Base-by-base conservation (phyloP, 768 basidiomycete species). In the Psilocybe cubensis region DNA sequence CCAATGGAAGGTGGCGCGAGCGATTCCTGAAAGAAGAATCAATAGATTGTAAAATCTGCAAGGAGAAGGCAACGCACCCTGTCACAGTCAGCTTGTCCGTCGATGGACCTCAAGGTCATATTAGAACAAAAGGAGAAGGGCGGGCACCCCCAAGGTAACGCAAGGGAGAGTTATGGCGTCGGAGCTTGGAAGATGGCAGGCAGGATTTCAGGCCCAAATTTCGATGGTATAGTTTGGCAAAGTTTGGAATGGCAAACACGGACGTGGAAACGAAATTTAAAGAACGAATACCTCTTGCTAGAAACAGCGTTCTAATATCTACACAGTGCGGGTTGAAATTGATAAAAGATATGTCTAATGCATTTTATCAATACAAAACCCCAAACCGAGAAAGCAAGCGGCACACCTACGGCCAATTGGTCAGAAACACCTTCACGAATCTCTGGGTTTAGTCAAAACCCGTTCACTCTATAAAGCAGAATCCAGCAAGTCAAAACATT, bases 171-270 rank as follows among this genome's bases (percentile, higher is more conserved):
- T 10, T 42, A n/a, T 18, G n/a, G 25, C 40, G 24, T n/a, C 17
- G n/a, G 28, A 28, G n/a, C n/a, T n/a, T n/a, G n/a, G 35, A 20
- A 53, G 20, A 38, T 42, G 42, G 20, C 11, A 14, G 9, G 42
- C 17, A 35, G 33, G 9, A 35, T 9, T 35, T 9, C 8, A 35
- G 8, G 17, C 33, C 8, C 33, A 35, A 35, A 8, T 35, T 35
- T 8, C 9, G 33, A 35, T 35, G 33, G 33, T 35, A 27, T 40
- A 51, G 47, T 61, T 61, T 61, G 60, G 60, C 42, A 18, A 47
- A 54, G 60, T 61, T 61, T 61, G 60, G 60, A 8, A n/a, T 38
- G 52, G 18, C 28, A 50, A 40, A 53, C 33, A 24, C 18, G 0
- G 14, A 38, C 2, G 33, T 17, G 12, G 31, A 9, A n/a, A 48